These are phyloP conservation scores for Trypanosoma grayi DNA, from an alignment of 208 protist species.

Conservation along the genomic window DNA sequence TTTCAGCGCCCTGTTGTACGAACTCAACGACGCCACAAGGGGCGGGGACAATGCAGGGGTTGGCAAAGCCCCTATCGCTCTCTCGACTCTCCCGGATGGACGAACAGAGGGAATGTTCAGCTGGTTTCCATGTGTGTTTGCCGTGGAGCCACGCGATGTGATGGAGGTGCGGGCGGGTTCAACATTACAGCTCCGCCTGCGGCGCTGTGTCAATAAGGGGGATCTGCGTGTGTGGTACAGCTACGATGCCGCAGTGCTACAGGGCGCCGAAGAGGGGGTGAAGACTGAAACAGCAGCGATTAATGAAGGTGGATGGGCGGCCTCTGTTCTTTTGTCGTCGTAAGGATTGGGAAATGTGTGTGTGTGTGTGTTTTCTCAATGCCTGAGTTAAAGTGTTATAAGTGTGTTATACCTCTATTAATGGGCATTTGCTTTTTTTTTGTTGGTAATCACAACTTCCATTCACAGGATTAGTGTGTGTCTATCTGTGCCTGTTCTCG, in stretches of 20 bases:
- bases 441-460: no score
- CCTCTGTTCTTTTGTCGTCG: conserved; percentile 30
- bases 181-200: conserved; percentile 34
- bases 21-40: neutral
- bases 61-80: neutral
- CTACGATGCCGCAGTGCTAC: conserved; percentile 30
- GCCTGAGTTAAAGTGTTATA: no score
- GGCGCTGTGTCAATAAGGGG: conserved; percentile 30
- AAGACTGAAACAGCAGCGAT: conserved; percentile 21
- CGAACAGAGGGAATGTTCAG: conserved; percentile 78
- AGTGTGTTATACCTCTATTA: no score
- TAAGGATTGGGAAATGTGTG: neutral
- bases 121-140: conserved; percentile 85
- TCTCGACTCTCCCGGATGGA: conserved; percentile 21
- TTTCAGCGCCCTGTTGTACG: conserved; percentile 71
- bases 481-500: no score
- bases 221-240: conserved; percentile 68
- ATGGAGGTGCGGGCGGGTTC: conserved; percentile 26
- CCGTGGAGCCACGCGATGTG: conserved; percentile 46
- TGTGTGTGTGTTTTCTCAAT: no score
- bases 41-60: conserved; percentile 12
- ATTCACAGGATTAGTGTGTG: no score
- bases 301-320: conserved; percentile 74
- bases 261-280: neutral
- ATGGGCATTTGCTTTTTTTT: no score